Evolutionary conservation across 2,329 filamentous ascomycete species (phyloP).

Genomic region (Trichoderma lentiforme): DNA sequence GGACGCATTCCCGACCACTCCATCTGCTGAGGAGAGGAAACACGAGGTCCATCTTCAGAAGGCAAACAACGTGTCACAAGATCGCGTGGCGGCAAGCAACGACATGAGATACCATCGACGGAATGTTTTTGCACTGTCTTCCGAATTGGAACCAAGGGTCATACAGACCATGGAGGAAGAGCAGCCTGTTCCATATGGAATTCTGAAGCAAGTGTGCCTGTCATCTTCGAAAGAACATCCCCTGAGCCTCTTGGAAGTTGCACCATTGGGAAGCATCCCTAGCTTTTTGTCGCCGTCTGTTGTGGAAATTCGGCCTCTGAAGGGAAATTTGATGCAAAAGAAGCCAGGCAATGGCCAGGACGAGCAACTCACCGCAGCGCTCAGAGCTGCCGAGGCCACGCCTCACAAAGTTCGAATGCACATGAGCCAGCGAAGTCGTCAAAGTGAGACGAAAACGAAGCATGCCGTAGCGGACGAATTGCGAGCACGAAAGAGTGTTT

Average conservation of each 20-base stretch:
- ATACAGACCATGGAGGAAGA: not conserved
- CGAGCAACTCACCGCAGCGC: conserved; percentile 15
- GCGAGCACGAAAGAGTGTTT: not conserved
- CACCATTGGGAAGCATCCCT: not conserved
- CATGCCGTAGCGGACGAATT: not conserved
- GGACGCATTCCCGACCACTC: not conserved
- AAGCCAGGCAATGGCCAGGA: conserved; percentile 7
- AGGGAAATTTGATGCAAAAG: not conserved
- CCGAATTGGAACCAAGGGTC: not conserved
- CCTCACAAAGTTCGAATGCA: not conserved
- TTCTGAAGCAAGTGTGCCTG: conserved; percentile 7
- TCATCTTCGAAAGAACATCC: not conserved
- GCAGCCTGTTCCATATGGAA: not conserved
- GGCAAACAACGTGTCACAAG: not conserved
- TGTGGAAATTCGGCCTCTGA: conserved; percentile 7
- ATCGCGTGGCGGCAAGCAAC: not conserved
- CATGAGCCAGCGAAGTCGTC: not conserved
- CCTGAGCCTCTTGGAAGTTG: conserved; percentile 12
- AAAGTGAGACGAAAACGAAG: not conserved
- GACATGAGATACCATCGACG: not conserved
- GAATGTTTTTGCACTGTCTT: not conserved
- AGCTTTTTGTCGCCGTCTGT: not conserved
- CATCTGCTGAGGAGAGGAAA: not conserved
- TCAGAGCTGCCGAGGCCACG: conserved; percentile 16
- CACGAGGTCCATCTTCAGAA: not conserved